Percentiles rank a stretch among this genome's conserved stretches.
phyloP scores from a whole-genome alignment of 208 protist genomes.

The Trypanosomatidae sp. region DNA sequence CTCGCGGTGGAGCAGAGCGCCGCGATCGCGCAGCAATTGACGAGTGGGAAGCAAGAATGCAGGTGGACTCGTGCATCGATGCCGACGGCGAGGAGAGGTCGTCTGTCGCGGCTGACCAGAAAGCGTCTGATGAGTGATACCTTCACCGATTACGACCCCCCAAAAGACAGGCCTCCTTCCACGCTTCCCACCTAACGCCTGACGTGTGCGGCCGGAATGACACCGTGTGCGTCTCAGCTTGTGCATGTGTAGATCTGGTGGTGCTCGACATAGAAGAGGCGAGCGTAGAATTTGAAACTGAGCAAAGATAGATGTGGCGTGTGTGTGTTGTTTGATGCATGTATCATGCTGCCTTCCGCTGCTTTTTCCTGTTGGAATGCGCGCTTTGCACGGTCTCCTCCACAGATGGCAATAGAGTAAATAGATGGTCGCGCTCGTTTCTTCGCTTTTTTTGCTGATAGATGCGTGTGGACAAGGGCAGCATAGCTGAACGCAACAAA shows the following conservation, averaged over 20 bases:
- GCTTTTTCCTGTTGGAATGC: not conserved
- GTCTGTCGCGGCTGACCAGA: not conserved
- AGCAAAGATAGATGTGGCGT: not conserved
- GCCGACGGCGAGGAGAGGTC: slow-evolving; percentile 10
- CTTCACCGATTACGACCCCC: not conserved
- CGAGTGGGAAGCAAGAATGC: slow-evolving; percentile 86
- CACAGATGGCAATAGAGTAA: not conserved
- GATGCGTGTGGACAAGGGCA: not conserved
- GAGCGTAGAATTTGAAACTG: not conserved
- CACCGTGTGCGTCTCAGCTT: not conserved
- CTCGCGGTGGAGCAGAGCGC: slow-evolving; percentile 50
- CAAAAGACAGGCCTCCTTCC: no score
- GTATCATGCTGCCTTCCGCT: not conserved
- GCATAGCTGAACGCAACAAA: not conserved
- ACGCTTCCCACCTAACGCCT: not conserved
- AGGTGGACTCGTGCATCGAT: slow-evolving; percentile 35
- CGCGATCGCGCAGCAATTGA: slow-evolving; percentile 75
- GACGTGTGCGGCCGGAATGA: not conserved
- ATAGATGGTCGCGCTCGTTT: not conserved
- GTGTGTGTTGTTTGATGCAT: not conserved
- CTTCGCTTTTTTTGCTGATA: not conserved
- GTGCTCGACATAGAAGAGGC: not conserved
- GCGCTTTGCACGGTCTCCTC: not conserved
- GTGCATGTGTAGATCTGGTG: not conserved
- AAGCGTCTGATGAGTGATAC: not conserved